phyloP scores from a whole-genome alignment of 2,329 filamentous ascomycete genomes.

The Ceratocystiopsis minuta region DNA sequence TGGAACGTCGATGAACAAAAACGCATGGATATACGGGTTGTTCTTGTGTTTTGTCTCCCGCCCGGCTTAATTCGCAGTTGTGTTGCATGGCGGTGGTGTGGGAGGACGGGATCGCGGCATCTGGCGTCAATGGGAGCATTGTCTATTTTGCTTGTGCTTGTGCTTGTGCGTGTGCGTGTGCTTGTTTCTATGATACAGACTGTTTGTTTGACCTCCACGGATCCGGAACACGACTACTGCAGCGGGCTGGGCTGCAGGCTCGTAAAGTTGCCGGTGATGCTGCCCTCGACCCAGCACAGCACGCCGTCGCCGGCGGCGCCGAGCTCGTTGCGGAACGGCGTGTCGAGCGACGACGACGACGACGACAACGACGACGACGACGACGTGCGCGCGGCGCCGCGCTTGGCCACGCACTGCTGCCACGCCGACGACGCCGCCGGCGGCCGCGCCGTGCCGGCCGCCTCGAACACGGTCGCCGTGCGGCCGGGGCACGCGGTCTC shows the following conservation, averaged over 20 bases:
- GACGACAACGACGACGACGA: too few species aligned
- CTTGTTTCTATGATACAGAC: too few species aligned
- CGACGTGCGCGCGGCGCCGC: background rate
- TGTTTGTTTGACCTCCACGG: too few species aligned
- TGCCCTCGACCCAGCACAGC: constrained; percentile 1
- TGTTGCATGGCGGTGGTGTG: too few species aligned
- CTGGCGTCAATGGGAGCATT: too few species aligned
- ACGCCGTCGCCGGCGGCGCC: background rate
- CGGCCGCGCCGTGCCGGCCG: constrained; percentile 4
- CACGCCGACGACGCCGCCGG: background rate
- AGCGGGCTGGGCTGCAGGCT: constrained; percentile 10
- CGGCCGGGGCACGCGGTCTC: constrained; percentile 15
- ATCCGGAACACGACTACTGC: background rate
- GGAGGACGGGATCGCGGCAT: too few species aligned
- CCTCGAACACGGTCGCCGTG: constrained; percentile 5
- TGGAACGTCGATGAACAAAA: too few species aligned
- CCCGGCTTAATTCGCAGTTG: too few species aligned
- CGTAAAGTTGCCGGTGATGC: constrained; percentile 7
- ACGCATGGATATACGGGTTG: background rate
- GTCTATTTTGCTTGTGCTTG: too few species aligned
- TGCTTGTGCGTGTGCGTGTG: too few species aligned
- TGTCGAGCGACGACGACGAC: too few species aligned
- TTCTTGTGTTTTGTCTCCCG: background rate
- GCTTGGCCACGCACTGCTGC: constrained; percentile 2
- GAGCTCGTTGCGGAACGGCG: too few species aligned